Conservation (phyloP, 805 yeast species). For the Metschnikowia amazonensis region DNA sequence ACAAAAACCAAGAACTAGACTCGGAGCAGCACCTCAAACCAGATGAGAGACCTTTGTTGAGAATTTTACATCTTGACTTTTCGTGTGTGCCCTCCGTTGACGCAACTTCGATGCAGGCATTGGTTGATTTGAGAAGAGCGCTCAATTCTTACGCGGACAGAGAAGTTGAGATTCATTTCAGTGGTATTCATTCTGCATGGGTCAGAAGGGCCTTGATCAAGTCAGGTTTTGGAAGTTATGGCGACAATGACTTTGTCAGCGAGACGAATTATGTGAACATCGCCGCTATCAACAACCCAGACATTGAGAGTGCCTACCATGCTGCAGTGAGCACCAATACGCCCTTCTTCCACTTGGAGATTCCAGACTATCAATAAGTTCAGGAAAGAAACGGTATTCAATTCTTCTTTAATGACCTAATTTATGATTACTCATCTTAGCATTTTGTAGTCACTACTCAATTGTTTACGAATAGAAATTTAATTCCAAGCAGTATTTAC, state of each 20-base stretch:
- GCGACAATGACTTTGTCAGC: conserved; percentile 37
- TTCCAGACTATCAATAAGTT: conserved; percentile 50
- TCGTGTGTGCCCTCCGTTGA: conserved; percentile 73
- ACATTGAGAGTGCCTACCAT: conserved; percentile 38
- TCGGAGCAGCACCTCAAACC: conserved; percentile 21
- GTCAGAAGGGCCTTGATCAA: conserved; percentile 68
- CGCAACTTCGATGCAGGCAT: conserved; percentile 72
- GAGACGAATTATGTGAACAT: conserved; percentile 40
- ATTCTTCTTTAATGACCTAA: not conserved
- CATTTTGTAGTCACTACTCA: too few relatives aligned
- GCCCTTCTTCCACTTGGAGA: conserved; percentile 76
- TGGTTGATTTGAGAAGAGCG: conserved; percentile 72
- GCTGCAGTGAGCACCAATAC: conserved; percentile 63
- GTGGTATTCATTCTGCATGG: conserved; percentile 86
- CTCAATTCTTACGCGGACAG: conserved; percentile 71
- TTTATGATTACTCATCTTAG: too few relatives aligned
- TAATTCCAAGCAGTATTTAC: too few relatives aligned
- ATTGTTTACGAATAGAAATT: too few relatives aligned
- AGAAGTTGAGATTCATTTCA: conserved; percentile 85
- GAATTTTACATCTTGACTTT: conserved; percentile 77
- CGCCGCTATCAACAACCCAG: conserved; percentile 27
- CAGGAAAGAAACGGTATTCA: not conserved
- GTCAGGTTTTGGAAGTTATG: conserved; percentile 71
- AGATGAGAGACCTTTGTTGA: conserved; percentile 60
- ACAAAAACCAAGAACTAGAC: conserved; percentile 7